Percentiles rank a stretch among this genome's conserved stretches.
Conservation (phyloP, 345 rosid genomes). For the Rhodamnia argentea region DNA sequence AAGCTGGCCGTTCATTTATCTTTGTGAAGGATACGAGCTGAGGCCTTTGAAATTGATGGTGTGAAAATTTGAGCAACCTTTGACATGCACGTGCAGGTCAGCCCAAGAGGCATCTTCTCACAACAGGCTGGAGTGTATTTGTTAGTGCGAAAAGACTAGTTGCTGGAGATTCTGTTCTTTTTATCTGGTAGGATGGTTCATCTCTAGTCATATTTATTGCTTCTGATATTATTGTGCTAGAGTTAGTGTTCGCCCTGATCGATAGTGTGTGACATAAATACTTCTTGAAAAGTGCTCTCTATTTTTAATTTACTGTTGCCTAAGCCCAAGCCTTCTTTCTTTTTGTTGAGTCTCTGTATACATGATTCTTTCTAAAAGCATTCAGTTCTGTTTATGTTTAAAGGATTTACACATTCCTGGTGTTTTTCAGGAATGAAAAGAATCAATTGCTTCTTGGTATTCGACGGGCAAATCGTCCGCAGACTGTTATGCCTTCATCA, state of each 20-base stretch:
- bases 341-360: not conserved
- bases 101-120: conserved; percentile 48
- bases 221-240: not conserved
- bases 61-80: not conserved
- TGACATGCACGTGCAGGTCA: conserved; percentile 23
- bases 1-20: not conserved
- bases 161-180: conserved; percentile 46
- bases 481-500: conserved; percentile 37
- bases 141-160: conserved; percentile 46
- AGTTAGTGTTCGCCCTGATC: not conserved
- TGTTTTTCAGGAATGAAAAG: conserved; percentile 29
- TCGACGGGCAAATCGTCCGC: conserved; percentile 33
- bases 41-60: not conserved
- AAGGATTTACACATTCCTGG: not conserved
- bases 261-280: not conserved
- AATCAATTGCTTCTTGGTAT: conserved; percentile 38
- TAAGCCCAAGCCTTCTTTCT: not conserved
- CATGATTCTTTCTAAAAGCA: not conserved
- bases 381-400: not conserved
- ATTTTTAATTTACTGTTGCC: not conserved
- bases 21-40: not conserved
- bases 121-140: conserved; percentile 50
- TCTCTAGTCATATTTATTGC: not conserved
- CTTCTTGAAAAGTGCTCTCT: not conserved
- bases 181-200: conserved; percentile 20